Percentiles rank a stretch among this genome's conserved stretches.
These are phyloP conservation scores for Raffaelea deltoideospora DNA, from an alignment of 2,329 filamentous ascomycete species.

Conservation along the genomic window DNA sequence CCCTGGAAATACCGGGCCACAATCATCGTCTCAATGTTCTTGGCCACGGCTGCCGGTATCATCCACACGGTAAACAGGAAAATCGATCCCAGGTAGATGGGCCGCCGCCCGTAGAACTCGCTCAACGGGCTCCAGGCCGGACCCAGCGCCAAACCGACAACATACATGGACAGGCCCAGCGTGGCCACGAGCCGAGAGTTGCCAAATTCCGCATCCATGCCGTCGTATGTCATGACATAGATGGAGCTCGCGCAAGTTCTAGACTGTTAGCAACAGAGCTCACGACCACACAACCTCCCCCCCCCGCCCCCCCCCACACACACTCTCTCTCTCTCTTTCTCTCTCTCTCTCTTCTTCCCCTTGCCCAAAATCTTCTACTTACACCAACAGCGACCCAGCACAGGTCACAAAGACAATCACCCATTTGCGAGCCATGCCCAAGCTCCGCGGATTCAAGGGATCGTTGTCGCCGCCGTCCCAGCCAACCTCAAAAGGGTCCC, in stretches of 20 bases:
- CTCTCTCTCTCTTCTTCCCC: background rate
- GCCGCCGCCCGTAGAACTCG: slow-evolving; percentile 70
- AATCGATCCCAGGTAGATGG: slow-evolving; percentile 66
- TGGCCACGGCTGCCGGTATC: slow-evolving; percentile 66
- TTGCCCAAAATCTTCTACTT: slow-evolving; percentile 28
- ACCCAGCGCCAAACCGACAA: slow-evolving; percentile 54
- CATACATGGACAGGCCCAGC: slow-evolving; percentile 68
- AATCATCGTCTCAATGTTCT: slow-evolving; percentile 68
- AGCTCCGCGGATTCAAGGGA: slow-evolving; percentile 57
- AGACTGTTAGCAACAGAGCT: too few species aligned
- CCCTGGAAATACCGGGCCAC: slow-evolving; percentile 66
- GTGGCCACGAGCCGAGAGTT: slow-evolving; percentile 59
- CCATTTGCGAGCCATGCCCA: slow-evolving; percentile 58
- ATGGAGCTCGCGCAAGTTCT: slow-evolving; percentile 58
- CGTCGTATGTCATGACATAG: slow-evolving; percentile 69
- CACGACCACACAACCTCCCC: too few species aligned
- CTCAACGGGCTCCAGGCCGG: slow-evolving; percentile 51
- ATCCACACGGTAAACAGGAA: slow-evolving; percentile 63
- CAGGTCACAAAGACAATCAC: slow-evolving; percentile 61
- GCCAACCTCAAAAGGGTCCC: slow-evolving; percentile 48
- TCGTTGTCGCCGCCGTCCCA: slow-evolving; percentile 64
- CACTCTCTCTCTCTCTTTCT: background rate
- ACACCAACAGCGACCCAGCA: slow-evolving; percentile 67
- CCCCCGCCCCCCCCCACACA: too few species aligned
- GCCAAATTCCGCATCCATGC: slow-evolving; percentile 62